Evolutionary conservation across 306 rosid species (phyloP).

Genomic region (barrel medic (Medicago truncatula)): MtrunA17r5.0-ANR NC_053046.1:30374501-30375000

Average conservation of each 20-base stretch:
- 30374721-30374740: conserved; percentile 84
- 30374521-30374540: conserved; percentile 30
- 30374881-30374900: conserved; percentile 13
- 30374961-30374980: conserved; percentile 66
- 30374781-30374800: conserved; percentile 52
- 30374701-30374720: conserved; percentile 72
- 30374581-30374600: conserved; percentile 79
- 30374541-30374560: conserved; percentile 61
- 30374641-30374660: conserved; percentile 44
- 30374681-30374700: conserved; percentile 65
- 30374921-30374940: background rate
- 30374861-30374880: conserved; percentile 20
- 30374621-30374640: conserved; percentile 46
- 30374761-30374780: conserved; percentile 63
- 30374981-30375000: conserved; percentile 62
- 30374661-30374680: conserved; percentile 43
- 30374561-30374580: conserved; percentile 90
- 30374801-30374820: conserved; percentile 33
- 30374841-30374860: conserved; percentile 8
- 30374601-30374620: conserved; percentile 65
- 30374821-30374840: background rate
- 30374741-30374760: conserved; percentile 65
- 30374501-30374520: conserved; percentile 26
- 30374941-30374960: conserved; percentile 40
- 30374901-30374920: conserved; percentile 33